Base-by-base conservation (phyloP, 345 rosid species). In the Gossypium ekmanianum region DNA sequence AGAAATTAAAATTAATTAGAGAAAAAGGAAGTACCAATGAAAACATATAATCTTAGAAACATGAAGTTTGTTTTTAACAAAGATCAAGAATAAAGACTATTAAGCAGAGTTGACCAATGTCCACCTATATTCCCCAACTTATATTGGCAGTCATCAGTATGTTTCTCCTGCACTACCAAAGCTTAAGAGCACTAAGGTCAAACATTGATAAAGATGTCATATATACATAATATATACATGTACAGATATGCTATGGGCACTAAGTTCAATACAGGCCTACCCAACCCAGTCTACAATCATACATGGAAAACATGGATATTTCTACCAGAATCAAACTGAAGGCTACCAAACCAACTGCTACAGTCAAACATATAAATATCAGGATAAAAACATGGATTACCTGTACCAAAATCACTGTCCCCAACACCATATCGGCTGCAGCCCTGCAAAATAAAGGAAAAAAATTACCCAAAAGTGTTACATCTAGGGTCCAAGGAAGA, bases 371-470 rank as follows among this genome's bases (percentile, higher is more conserved):
- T 63, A 57, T 27, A 47, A 26, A 61, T 61, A 61, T 27, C 29
- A 22, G 27, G 26, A 12, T 14, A 9, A 68, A 14, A 34, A 59
- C 54, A 56, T 20, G 17, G 57, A 77, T 75, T 92, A 93, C 99
- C 97, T 76, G 88, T 74, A 72, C 90, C 88, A 79, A 84, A 86
- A 78, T 83, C 84, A 48, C 66, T 82, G 80, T 92, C 94, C 56
- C 84, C 83, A 13, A 77, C 79, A 74, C 80, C 82, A 64, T 87
- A 92, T 62, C 86, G 88, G 84, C 91, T 85, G 82, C 95, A 96
- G 79, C 97, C 97, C 99, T 96, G 91, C 80, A 83, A 75, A 81
- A 70, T 52, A 72, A 14, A 70, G 22, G 67, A 22, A 47, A 74
- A 61, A 62, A 17, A n/a, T 69, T 74, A 50, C 61, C 17, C 2